Percentiles rank a stretch among this genome's conserved stretches.
Evolutionary conservation across 169 alveolate species (phyloP).

Genomic region (Plasmodium knowlesi): DNA sequence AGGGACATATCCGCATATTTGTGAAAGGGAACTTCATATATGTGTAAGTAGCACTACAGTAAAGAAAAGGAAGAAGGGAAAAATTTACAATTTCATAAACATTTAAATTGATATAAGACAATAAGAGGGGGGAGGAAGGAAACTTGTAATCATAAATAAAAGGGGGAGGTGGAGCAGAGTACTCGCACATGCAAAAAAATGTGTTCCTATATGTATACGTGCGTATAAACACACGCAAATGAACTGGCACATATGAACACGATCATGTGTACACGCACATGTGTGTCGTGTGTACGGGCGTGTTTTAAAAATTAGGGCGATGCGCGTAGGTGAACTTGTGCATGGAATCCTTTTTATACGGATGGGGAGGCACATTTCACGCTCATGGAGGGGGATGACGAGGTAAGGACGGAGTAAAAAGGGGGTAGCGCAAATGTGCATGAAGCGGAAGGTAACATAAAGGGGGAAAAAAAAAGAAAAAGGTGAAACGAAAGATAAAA

Average conservation of each 20-base stretch:
- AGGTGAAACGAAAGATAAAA: background rate
- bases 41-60: background rate
- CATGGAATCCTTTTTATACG: background rate
- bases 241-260: background rate
- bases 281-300: background rate
- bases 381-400: background rate
- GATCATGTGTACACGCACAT: background rate
- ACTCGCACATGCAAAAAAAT: background rate
- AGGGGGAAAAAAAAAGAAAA: background rate
- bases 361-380: background rate
- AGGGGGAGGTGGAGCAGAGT: background rate
- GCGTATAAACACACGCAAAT: background rate
- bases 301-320: background rate
- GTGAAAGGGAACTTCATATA: background rate
- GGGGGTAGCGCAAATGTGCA: background rate
- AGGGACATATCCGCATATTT: background rate
- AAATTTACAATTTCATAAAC: background rate
- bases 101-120: background rate
- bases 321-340: background rate
- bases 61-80: background rate
- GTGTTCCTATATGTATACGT: background rate
- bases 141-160: background rate
- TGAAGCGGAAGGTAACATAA: background rate
- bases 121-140: background rate
- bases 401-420: background rate